These are phyloP conservation scores for Monosporascus sp. DNA, from an alignment of 2,329 filamentous ascomycete species.

Conservation along the genomic window DNA sequence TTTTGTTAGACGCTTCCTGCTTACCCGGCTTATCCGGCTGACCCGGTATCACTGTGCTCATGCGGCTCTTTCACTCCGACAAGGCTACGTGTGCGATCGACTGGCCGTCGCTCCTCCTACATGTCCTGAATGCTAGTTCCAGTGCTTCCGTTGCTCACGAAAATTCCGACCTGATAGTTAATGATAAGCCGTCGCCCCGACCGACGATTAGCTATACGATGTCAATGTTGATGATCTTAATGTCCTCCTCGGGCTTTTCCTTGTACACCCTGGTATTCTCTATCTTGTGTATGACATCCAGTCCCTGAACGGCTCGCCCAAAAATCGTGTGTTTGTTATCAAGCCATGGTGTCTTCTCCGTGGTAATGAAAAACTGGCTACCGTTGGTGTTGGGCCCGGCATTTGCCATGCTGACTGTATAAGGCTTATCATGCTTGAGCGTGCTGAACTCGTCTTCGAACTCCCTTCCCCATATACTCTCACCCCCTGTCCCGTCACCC, in stretches of 20 bases:
- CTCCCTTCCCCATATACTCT: slow-evolving; percentile 87
- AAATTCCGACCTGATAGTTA: not conserved
- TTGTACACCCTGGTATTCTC: slow-evolving; percentile 81
- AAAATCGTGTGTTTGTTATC: slow-evolving; percentile 97
- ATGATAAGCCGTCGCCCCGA: not conserved
- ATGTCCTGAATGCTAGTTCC: not conserved
- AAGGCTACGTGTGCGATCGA: no score
- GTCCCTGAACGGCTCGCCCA: slow-evolving; percentile 78
- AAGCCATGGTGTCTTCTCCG: slow-evolving; percentile 93
- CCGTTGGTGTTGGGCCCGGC: slow-evolving; percentile 93
- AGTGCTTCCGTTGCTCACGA: not conserved
- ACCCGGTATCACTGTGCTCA: no score
- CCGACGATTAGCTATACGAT: slow-evolving; percentile 34
- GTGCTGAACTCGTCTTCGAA: slow-evolving; percentile 93
- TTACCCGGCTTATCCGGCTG: no score
- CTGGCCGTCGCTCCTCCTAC: no score
- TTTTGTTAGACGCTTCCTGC: no score
- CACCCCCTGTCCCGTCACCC: slow-evolving; percentile 83
- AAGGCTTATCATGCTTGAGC: slow-evolving; percentile 90
- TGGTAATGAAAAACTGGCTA: slow-evolving; percentile 97
- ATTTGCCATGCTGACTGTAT: slow-evolving; percentile 96
- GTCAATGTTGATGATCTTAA: slow-evolving; percentile 91
- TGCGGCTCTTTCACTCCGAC: no score
- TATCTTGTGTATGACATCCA: slow-evolving; percentile 94
- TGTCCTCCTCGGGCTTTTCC: slow-evolving; percentile 94